These are phyloP conservation scores for Candida alai DNA, from an alignment of 805 yeast species.

Conservation along the genomic window DNA sequence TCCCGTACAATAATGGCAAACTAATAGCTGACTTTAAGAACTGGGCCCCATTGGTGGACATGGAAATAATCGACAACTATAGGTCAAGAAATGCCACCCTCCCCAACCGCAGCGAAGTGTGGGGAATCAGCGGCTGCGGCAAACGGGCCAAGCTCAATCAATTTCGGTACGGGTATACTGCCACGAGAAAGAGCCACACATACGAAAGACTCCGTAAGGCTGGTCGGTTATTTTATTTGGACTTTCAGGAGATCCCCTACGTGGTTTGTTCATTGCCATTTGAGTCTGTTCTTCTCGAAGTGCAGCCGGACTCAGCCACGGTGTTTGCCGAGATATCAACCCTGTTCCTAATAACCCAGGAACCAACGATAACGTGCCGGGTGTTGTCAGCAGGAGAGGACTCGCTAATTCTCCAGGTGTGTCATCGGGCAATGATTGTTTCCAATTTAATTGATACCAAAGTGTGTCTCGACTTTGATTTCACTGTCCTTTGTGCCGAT, in stretches of 20 bases:
- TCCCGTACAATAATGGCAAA: slow-evolving; percentile 20
- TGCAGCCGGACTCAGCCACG: slow-evolving; percentile 12
- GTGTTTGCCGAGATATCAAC: slow-evolving; percentile 26
- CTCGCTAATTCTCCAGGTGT: slow-evolving; percentile 24
- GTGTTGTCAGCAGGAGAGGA: slow-evolving; percentile 9
- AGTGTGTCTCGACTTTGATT: slow-evolving; percentile 4
- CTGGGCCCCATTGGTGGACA: slow-evolving; percentile 48
- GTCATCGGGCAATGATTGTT: slow-evolving; percentile 17
- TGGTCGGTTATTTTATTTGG: slow-evolving; percentile 15
- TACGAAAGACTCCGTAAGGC: slow-evolving; percentile 31
- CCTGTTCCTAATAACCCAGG: slow-evolving; percentile 13
- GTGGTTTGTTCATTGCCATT: slow-evolving; percentile 37
- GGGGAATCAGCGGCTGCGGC: slow-evolving; percentile 39
- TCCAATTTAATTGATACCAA: slow-evolving; percentile 17
- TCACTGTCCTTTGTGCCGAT: slow-evolving; percentile 13
- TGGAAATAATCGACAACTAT: slow-evolving; percentile 28
- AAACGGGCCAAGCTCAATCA: slow-evolving; percentile 31
- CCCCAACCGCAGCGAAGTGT: slow-evolving; percentile 34
- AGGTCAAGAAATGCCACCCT: slow-evolving; percentile 13
- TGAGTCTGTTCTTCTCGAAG: slow-evolving; percentile 34
- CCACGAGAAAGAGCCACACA: slow-evolving; percentile 20
- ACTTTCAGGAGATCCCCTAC: slow-evolving; percentile 16
- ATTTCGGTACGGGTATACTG: slow-evolving; percentile 29
- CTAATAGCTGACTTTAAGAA: slow-evolving; percentile 31
- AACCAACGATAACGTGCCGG: slow-evolving; percentile 15